Base-by-base conservation (phyloP, 768 basidiomycete genomes). In the Naganishia antarctica region DNA sequence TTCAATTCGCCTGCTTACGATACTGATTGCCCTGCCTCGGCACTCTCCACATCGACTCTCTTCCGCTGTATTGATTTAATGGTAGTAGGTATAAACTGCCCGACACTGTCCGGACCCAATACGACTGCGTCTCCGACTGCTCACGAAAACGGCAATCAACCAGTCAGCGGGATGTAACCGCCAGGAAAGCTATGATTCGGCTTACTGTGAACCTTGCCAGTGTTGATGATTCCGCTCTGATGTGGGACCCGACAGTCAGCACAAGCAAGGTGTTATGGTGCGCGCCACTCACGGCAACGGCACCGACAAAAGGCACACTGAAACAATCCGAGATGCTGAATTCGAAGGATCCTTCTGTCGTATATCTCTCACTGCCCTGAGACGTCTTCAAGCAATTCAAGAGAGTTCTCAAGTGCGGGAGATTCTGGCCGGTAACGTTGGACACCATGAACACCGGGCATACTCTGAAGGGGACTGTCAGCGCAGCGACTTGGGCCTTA, bases 11-110 rank as follows among this genome's bases (percentile, higher is more conserved):
- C 21, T 8, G 46, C 62, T 63, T 28, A 63, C 62, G 62, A 63
- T 9, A 99, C 92, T 53, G 89, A 90, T 79, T 99, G 96, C 1
- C 96, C 96, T 6, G 96, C 96, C 71, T 97, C 93, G 0, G 90
- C 96, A 15, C 83, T 82, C 16, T 81, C 81, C 2, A 99, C 91
- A 60, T 86, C 82, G 23, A 88, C 91, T 34, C 92, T 88, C 77
- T 97, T 99, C 64, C 93, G 84, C 79, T 98, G 93, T 79, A 99
- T 99, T 69, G 86, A 88, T 80, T 89, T 91, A 66, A 99, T 80
- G 9, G 85, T 80, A 0, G 89, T 89, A 41, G 83, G 82, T 66
- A 86, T 84, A 77, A 87, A 98, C 70, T 89, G 86, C 1, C 94
- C 94, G 60, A 91, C 90, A 0, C 89, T 84, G 74, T 99, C 96